Evolutionary conservation across 2,329 filamentous ascomycete genomes (phyloP).

Genomic region (Pseudocercospora pini-densiflorae): DNA sequence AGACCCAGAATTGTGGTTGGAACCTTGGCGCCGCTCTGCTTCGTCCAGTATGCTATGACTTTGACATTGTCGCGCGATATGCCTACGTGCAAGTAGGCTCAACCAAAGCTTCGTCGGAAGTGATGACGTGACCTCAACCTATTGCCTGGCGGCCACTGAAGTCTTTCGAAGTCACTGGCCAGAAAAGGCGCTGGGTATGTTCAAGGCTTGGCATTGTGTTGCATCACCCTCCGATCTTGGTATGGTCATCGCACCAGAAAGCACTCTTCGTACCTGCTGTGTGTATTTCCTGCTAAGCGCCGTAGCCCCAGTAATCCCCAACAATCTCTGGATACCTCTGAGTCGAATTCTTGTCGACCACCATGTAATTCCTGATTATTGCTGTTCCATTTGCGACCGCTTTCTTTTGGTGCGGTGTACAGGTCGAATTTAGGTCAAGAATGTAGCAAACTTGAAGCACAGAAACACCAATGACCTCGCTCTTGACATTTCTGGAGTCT

Average conservation of each 20-base stretch:
- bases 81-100: background rate
- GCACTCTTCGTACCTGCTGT: background rate
- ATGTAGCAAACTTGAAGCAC: conserved; percentile 26
- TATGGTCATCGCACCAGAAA: background rate
- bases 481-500: conserved; percentile 17
- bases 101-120: background rate
- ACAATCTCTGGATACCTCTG: conserved; percentile 23
- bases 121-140: background rate
- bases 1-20: background rate
- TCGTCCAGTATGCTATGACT: background rate
- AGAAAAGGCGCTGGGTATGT: background rate
- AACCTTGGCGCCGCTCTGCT: background rate
- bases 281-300: background rate
- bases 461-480: conserved; percentile 19
- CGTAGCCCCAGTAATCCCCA: background rate
- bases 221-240: background rate
- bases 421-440: conserved; percentile 20
- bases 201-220: background rate
- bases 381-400: conserved; percentile 22
- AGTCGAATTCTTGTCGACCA: conserved; percentile 24
- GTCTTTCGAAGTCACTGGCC: background rate
- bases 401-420: conserved; percentile 23
- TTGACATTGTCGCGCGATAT: background rate
- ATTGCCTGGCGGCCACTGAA: background rate
- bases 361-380: conserved; percentile 22